A percentile compares a stretch with the other conserved stretches of the same genome.
phyloP scores from a whole-genome alignment of 805 yeast species.

The Debaryomyces tyrocola region DNA sequence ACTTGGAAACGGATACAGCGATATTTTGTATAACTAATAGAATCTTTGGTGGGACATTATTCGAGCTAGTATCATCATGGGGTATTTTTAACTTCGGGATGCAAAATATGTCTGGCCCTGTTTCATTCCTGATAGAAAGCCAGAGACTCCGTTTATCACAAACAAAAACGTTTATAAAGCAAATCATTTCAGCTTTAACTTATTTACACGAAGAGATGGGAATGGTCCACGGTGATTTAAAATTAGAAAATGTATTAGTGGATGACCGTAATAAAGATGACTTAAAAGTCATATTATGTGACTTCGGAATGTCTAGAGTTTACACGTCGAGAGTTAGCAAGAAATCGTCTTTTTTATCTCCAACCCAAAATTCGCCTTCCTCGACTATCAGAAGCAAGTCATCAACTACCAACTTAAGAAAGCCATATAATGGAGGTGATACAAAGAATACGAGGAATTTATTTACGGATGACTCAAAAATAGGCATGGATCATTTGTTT shows the following conservation, averaged over 20 bases:
- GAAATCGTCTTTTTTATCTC: slow-evolving; percentile 10
- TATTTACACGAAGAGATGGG: slow-evolving; percentile 58
- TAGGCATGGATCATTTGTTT: slow-evolving; percentile 28
- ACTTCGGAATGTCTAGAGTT: slow-evolving; percentile 77
- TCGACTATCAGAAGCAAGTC: slow-evolving; percentile 33
- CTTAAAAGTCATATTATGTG: slow-evolving; percentile 63
- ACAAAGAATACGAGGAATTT: slow-evolving; percentile 19
- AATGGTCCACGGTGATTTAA: slow-evolving; percentile 80
- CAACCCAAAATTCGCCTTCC: slow-evolving; percentile 2
- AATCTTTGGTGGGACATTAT: slow-evolving; percentile 76
- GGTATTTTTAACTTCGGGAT: slow-evolving; percentile 43
- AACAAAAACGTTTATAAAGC: slow-evolving; percentile 39
- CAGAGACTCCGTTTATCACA: slow-evolving; percentile 35
- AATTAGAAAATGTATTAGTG: slow-evolving; percentile 75
- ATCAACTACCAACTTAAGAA: slow-evolving; percentile 29
- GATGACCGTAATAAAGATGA: slow-evolving; percentile 33
- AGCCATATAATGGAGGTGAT: slow-evolving; percentile 37
- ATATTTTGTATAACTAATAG: slow-evolving; percentile 73
- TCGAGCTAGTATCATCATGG: slow-evolving; percentile 72
- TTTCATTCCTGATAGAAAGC: slow-evolving; percentile 24
- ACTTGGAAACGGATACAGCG: slow-evolving; percentile 59
- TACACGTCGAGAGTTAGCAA: slow-evolving; percentile 29
- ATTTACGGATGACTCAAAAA: slow-evolving; percentile 30
- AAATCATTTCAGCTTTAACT: slow-evolving; percentile 57
- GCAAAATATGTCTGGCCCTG: slow-evolving; percentile 24